Conservation (phyloP, 2,329 filamentous ascomycete species). For the Arthrobotrys sphaeroides region DNA sequence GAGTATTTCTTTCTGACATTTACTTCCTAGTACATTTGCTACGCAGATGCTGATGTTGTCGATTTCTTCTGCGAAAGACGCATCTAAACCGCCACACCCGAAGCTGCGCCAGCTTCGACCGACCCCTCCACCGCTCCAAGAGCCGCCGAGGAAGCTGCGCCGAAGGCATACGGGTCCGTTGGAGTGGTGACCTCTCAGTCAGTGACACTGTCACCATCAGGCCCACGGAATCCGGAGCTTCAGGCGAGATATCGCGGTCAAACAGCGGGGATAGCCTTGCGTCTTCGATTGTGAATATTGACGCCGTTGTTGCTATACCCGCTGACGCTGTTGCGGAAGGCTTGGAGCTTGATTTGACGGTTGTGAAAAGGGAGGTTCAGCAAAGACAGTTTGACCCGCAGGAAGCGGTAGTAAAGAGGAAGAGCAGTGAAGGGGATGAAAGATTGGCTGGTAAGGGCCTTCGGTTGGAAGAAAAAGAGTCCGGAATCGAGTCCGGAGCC, state of each 20-base stretch:
- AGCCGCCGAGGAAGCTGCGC: conserved; percentile 14
- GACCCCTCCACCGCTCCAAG: conserved; percentile 37
- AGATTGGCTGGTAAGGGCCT: not conserved
- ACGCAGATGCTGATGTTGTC: not conserved
- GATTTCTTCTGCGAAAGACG: no score
- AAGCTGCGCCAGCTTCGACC: conserved; percentile 32
- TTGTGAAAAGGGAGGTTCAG: conserved; percentile 25
- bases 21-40: not conserved
- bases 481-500: not conserved
- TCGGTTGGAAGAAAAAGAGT: conserved; percentile 1
- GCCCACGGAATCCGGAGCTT: conserved; percentile 34
- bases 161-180: conserved; percentile 42
- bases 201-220: conserved; percentile 37
- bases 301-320: conserved; percentile 37
- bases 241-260: conserved; percentile 39
- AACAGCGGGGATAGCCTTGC: conserved; percentile 16
- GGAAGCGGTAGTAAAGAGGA: not conserved
- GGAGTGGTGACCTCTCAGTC: conserved; percentile 46
- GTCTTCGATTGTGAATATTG: conserved; percentile 39
- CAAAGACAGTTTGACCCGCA: conserved; percentile 35
- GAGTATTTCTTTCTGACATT: not conserved
- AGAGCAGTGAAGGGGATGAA: conserved; percentile 1
- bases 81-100: conserved; percentile 36
- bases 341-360: conserved; percentile 31
- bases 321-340: conserved; percentile 36